A percentile compares a stretch with the other conserved stretches of the same genome.
phyloP scores from a whole-genome alignment of 345 rosid genomes.

The Citrus australasica region DNA sequence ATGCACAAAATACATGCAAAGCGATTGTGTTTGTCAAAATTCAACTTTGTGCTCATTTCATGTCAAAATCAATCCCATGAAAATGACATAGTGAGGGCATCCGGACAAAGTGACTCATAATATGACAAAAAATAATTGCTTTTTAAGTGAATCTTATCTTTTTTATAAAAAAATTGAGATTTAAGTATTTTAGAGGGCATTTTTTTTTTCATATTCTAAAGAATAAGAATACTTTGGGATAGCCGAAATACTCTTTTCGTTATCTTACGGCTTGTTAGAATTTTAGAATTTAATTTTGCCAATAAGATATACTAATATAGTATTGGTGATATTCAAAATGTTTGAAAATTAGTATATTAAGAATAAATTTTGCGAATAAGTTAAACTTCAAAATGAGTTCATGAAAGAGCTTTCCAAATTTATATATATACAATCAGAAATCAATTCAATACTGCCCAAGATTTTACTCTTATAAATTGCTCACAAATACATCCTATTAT shows the following conservation, averaged over 20 bases:
- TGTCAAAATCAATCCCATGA: conserved; percentile 10
- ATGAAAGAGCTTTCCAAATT: too few species aligned
- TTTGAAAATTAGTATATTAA: too few species aligned
- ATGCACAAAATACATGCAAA: conserved; percentile 1
- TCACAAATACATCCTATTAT: too few species aligned
- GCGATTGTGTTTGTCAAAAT: conserved; percentile 8
- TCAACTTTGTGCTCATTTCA: conserved; percentile 12
- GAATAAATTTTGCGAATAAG: too few species aligned
- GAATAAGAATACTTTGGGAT: not conserved
- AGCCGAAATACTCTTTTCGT: not conserved
- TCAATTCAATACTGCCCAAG: too few species aligned
- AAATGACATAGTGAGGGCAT: not conserved
- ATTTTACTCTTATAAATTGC: too few species aligned
- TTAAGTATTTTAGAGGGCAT: not conserved
- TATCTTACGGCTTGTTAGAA: not conserved
- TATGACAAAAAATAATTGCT: not conserved
- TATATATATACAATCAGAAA: too few species aligned
- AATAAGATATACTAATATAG: too few species aligned
- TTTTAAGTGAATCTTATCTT: not conserved
- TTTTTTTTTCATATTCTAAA: not conserved
- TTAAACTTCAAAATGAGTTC: too few species aligned
- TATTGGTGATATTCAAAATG: too few species aligned
- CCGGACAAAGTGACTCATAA: not conserved
- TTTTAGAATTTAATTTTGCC: too few species aligned
- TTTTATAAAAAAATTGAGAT: not conserved